phyloP scores from a whole-genome alignment of 2,329 filamentous ascomycete species.

The Teratosphaeria zuluensis region DNA sequence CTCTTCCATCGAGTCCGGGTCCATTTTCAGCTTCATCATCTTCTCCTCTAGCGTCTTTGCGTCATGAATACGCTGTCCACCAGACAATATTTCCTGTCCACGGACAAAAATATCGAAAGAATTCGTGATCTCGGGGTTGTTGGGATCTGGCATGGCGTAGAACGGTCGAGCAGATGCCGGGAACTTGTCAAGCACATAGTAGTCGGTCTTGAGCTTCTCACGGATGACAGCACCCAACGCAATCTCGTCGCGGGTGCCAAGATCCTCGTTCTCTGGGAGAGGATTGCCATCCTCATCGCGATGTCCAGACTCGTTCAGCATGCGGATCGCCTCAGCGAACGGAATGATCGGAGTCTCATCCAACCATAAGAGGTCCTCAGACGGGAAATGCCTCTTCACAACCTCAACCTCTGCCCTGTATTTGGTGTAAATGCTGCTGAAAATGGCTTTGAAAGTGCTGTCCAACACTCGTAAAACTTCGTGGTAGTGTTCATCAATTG shows the following conservation, averaged over 20 bases:
- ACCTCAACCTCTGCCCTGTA: conserved; percentile 65
- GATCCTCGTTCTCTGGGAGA: conserved; percentile 64
- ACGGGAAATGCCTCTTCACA: conserved; percentile 75
- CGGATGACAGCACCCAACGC: conserved; percentile 75
- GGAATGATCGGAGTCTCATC: conserved; percentile 74
- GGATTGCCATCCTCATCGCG: conserved; percentile 65
- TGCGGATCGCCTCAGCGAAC: conserved; percentile 68
- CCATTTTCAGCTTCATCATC: conserved; percentile 66
- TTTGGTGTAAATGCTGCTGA: conserved; percentile 59
- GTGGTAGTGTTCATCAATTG: conserved; percentile 78
- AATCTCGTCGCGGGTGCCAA: conserved; percentile 79
- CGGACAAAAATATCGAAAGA: conserved; percentile 93
- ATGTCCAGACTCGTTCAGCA: conserved; percentile 72
- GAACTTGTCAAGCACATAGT: conserved; percentile 92
- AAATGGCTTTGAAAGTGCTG: conserved; percentile 68
- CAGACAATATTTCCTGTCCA: conserved; percentile 85
- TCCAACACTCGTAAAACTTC: conserved; percentile 76
- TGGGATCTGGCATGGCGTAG: conserved; percentile 76
- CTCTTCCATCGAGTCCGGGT: conserved; percentile 76
- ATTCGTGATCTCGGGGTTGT: conserved; percentile 66
- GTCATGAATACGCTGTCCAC: conserved; percentile 87
- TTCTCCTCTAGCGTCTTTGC: conserved; percentile 62
- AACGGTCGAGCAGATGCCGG: conserved; percentile 75
- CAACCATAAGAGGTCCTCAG: conserved; percentile 76
- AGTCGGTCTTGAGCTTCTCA: conserved; percentile 79